Evolutionary conservation across 1,284 basidiomycete species (phyloP).

Genomic region (Inonotus hispidus): DNA sequence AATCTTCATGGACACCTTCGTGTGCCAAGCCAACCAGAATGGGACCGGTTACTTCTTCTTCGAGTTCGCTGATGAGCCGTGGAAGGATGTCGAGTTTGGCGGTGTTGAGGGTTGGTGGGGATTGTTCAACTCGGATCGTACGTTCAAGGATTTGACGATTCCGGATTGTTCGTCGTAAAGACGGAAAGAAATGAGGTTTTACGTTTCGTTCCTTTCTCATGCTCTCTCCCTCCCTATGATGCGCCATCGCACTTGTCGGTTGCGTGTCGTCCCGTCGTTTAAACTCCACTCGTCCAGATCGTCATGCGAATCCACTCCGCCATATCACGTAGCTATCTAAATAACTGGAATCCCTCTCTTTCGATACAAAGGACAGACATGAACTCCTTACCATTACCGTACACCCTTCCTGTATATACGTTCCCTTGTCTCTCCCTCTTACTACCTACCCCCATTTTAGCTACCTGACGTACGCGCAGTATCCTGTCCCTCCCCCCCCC

Average conservation of each 20-base stretch:
- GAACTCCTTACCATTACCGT: not conserved
- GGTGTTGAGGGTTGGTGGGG: slow-evolving; percentile 83
- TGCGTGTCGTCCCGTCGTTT: not conserved
- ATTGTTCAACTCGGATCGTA: slow-evolving; percentile 54
- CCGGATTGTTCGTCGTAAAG: slow-evolving; percentile 35
- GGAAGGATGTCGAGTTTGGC: slow-evolving; percentile 76
- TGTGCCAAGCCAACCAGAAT: slow-evolving; percentile 82
- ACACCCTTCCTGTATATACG: not conserved
- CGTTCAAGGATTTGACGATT: slow-evolving; percentile 51
- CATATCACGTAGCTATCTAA: no score
- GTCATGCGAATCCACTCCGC: no score
- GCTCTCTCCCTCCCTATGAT: not conserved
- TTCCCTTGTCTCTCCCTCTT: no score
- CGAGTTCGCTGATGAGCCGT: slow-evolving; percentile 80
- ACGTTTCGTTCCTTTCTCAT: not conserved
- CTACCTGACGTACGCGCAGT: no score
- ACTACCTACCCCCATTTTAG: not conserved
- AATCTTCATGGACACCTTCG: slow-evolving; percentile 78
- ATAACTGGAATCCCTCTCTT: no score
- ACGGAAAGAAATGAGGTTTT: not conserved
- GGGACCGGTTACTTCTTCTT: slow-evolving; percentile 85
- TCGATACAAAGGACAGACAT: not conserved
- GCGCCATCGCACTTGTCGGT: no score
- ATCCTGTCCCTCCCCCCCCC: no score
- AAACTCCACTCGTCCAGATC: no score